Percentiles rank a stretch among this genome's conserved stretches.
Conservation (phyloP, 352 stramenopile species). For the Ophiocytium majus region DNA sequence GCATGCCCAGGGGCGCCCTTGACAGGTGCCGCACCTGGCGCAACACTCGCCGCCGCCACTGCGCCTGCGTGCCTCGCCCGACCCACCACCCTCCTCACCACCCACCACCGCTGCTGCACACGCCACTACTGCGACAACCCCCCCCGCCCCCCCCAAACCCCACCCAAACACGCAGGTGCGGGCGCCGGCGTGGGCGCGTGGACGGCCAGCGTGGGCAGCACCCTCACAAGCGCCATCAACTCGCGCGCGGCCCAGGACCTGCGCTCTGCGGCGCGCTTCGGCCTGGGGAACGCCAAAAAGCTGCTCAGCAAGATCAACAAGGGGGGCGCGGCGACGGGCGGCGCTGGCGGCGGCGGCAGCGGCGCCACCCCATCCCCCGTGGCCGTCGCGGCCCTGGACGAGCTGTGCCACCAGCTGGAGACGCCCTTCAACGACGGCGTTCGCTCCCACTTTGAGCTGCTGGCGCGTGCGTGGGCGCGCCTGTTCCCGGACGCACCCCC, state of each 20-base stretch:
- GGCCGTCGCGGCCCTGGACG: not conserved
- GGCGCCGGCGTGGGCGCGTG: not conserved
- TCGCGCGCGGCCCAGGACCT: not conserved
- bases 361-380: not conserved
- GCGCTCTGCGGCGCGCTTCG: not conserved
- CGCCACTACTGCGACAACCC: too few relatives aligned
- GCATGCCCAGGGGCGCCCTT: too few relatives aligned
- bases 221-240: not conserved
- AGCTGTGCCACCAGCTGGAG: not conserved
- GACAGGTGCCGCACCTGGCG: too few relatives aligned
- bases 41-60: too few relatives aligned
- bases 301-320: conserved; percentile 11
- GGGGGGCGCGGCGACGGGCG: too few relatives aligned
- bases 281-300: conserved; percentile 9
- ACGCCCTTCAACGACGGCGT: conserved; percentile 2
- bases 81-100: too few relatives aligned
- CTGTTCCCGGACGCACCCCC: not conserved
- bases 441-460: conserved; percentile 18
- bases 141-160: too few relatives aligned
- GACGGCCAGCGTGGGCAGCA: not conserved
- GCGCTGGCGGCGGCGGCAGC: too few relatives aligned
- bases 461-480: not conserved
- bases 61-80: too few relatives aligned
- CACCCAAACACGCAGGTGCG: too few relatives aligned
- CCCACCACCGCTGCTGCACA: too few relatives aligned